Evolutionary conservation across 2,329 filamentous ascomycete species (phyloP).

Genomic region (Xylariaceae sp.): DNA sequence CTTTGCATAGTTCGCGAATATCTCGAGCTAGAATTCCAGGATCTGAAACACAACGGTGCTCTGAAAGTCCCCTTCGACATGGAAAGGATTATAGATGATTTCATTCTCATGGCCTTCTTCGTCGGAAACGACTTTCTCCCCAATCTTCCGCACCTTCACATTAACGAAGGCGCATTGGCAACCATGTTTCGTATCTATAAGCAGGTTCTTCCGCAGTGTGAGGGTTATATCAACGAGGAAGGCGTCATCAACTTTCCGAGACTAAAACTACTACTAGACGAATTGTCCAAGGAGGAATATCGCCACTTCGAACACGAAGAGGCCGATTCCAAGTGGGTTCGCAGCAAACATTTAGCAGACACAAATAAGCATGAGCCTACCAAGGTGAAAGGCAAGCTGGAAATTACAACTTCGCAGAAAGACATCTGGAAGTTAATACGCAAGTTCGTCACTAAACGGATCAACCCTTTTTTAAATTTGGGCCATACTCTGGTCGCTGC

Average conservation of each 20-base stretch:
- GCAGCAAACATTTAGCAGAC: constrained; percentile 72
- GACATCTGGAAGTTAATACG: constrained; percentile 77
- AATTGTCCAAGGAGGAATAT: constrained; percentile 82
- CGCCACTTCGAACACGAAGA: constrained; percentile 90
- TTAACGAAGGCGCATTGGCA: constrained; percentile 94
- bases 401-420: constrained; percentile 75
- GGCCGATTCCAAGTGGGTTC: constrained; percentile 85
- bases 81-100: constrained; percentile 96
- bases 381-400: constrained; percentile 54
- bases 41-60: constrained; percentile 67
- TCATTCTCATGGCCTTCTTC: constrained; percentile 99
- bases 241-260: constrained; percentile 86
- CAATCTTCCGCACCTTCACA: constrained; percentile 91
- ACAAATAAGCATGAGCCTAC: constrained; percentile 58
- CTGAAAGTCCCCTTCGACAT: constrained; percentile 81
- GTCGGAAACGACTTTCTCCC: constrained; percentile 98
- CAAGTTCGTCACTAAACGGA: constrained; percentile 69
- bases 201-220: constrained; percentile 74
- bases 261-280: constrained; percentile 69
- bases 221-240: constrained; percentile 93
- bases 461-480: constrained; percentile 63
- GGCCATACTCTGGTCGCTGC: constrained; percentile 67
- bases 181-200: constrained; percentile 99
- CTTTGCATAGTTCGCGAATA: constrained; percentile 97
- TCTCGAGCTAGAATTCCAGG: constrained; percentile 92